Conservation (phyloP, 495 filamentous ascomycete species). For the Cetradonia linearis region DNA sequence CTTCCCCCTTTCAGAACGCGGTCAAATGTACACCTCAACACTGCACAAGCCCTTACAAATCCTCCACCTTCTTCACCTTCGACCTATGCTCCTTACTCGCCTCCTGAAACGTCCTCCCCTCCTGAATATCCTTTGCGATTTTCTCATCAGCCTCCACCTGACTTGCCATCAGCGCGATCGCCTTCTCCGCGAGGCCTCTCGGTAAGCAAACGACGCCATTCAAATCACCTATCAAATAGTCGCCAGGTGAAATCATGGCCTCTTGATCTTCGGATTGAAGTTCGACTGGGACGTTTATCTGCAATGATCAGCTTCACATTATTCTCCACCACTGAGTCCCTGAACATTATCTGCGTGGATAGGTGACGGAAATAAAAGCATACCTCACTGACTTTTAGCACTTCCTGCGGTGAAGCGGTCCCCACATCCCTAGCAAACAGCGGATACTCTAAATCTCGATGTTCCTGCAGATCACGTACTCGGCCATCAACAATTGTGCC, state of each 20-base stretch:
- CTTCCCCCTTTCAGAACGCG: too few relatives aligned
- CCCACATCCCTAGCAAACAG: slow-evolving; percentile 45
- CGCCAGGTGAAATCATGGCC: slow-evolving; percentile 42
- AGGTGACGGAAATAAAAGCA: too few relatives aligned
- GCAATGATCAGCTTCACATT: neutral
- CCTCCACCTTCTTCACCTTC: neutral
- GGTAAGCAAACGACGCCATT: slow-evolving; percentile 45
- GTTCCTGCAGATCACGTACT: slow-evolving; percentile 49
- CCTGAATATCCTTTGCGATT: slow-evolving; percentile 41
- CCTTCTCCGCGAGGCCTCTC: slow-evolving; percentile 36
- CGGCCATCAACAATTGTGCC: slow-evolving; percentile 48
- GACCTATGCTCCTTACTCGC: slow-evolving; percentile 35
- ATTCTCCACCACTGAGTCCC: slow-evolving; percentile 4
- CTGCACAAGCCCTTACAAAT: neutral
- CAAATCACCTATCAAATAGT: slow-evolving; percentile 47
- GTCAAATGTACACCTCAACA: neutral
- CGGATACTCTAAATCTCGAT: slow-evolving; percentile 42
- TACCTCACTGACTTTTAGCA: slow-evolving; percentile 37
- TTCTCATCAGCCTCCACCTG: slow-evolving; percentile 45
- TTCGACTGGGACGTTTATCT: slow-evolving; percentile 30
- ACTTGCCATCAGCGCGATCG: slow-evolving; percentile 38
- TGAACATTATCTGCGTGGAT: too few relatives aligned
- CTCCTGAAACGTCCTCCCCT: slow-evolving; percentile 43
- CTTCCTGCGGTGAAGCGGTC: slow-evolving; percentile 39
- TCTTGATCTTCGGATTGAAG: slow-evolving; percentile 34